Percentiles rank a stretch among this genome's conserved stretches.
phyloP scores from a whole-genome alignment of 2,329 filamentous ascomycete genomes.

The Diaporthe batatas region DNA sequence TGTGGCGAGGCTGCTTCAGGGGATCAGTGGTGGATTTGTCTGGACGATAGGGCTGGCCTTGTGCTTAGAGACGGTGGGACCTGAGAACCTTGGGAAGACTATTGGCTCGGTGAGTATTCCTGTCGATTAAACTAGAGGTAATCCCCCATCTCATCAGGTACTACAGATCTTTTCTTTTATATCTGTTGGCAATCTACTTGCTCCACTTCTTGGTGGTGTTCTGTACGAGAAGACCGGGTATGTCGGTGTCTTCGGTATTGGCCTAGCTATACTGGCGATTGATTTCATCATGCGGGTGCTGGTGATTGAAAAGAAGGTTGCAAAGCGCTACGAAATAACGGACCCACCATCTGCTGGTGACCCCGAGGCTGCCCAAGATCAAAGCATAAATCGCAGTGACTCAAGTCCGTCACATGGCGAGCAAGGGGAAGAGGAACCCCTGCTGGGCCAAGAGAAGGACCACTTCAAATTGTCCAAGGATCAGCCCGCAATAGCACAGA shows the following conservation, averaged over 20 bases:
- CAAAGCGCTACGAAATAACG: conserved; percentile 54
- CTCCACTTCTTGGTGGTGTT: conserved; percentile 71
- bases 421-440: conserved; percentile 53
- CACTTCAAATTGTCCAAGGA: conserved; percentile 58
- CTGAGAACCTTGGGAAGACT: conserved; percentile 69
- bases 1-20: conserved; percentile 68
- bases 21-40: conserved; percentile 68
- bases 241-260: conserved; percentile 69
- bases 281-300: conserved; percentile 72
- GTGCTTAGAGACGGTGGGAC: conserved; percentile 68
- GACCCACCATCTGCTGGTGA: conserved; percentile 35
- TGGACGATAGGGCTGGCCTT: conserved; percentile 72
- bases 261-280: conserved; percentile 64
- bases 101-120: conserved; percentile 64
- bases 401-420: conserved; percentile 39
- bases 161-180: conserved; percentile 69
- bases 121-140: not conserved
- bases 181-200: conserved; percentile 67
- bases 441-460: conserved; percentile 53
- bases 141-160: conserved; percentile 13
- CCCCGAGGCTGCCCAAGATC: conserved; percentile 40
- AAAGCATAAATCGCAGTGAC: not conserved
- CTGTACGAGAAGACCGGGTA: conserved; percentile 72
- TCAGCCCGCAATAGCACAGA: conserved; percentile 54
- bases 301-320: conserved; percentile 74